phyloP scores from a whole-genome alignment of 2,329 filamentous ascomycete species.

The Fusarium abutilonis region DNA sequence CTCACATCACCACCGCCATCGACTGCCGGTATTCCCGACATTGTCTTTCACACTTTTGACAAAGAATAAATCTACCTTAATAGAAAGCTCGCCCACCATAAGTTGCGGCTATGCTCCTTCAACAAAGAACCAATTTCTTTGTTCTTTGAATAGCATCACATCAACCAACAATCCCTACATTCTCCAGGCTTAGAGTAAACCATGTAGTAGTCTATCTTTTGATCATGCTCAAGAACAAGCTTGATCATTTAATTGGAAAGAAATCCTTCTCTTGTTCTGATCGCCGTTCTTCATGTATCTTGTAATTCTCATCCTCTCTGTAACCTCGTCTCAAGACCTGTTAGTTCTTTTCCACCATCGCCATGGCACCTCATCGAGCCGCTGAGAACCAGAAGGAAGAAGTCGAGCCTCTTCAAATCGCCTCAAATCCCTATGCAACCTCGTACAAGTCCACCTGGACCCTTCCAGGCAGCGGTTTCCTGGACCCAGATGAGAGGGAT shows the following conservation, averaged over 20 bases:
- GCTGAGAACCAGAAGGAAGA: slow-evolving; percentile 14
- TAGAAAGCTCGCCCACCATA: slow-evolving; percentile 1
- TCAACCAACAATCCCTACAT: background rate
- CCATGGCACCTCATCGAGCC: slow-evolving; percentile 7
- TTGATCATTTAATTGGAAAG: slow-evolving; percentile 2
- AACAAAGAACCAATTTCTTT: slow-evolving; percentile 40
- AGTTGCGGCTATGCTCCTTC: background rate
- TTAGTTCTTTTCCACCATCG: background rate
- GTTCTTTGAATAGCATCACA: slow-evolving; percentile 32
- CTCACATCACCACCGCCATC: background rate
- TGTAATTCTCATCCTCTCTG: background rate
- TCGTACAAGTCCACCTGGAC: slow-evolving; percentile 44
- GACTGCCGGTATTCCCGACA: background rate
- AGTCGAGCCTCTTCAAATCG: slow-evolving; percentile 28
- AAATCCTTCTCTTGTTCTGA: slow-evolving; percentile 4
- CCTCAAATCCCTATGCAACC: slow-evolving; percentile 43
- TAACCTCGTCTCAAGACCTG: too few relatives aligned
- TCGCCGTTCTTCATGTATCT: background rate
- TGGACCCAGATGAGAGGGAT: slow-evolving; percentile 34
- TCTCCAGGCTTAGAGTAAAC: background rate
- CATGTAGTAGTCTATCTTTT: background rate
- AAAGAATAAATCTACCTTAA: slow-evolving; percentile 1
- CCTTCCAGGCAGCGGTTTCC: slow-evolving; percentile 37
- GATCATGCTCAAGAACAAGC: slow-evolving; percentile 7
- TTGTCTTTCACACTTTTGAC: background rate